Percentiles rank a stretch among this genome's conserved stretches.
These are phyloP conservation scores for Mrakia gelida DNA, from an alignment of 768 basidiomycete species.

Conservation along the genomic window DNA sequence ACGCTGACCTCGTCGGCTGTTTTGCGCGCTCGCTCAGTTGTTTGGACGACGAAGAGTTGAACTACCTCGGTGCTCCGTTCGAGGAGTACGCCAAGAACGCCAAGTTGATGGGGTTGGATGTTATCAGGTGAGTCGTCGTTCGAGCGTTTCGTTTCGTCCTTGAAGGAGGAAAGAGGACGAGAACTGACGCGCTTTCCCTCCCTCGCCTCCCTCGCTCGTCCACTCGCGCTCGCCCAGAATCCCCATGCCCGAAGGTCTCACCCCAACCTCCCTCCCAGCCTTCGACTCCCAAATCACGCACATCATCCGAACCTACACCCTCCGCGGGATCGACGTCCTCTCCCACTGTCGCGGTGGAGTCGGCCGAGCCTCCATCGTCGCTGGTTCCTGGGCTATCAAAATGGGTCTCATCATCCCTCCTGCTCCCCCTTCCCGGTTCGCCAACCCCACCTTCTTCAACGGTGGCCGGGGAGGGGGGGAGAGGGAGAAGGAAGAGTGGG, in stretches of 20 bases:
- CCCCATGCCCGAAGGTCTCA: slow-evolving; percentile 84
- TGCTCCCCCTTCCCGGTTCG: too few relatives aligned
- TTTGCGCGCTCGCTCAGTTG: too few relatives aligned
- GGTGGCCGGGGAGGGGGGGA: slow-evolving; percentile 39
- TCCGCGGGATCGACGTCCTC: slow-evolving; percentile 65
- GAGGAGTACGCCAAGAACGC: slow-evolving; percentile 64
- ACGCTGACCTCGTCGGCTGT: slow-evolving; percentile 8
- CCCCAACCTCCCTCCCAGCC: slow-evolving; percentile 57
- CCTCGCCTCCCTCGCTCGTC: background rate
- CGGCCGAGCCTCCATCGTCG: slow-evolving; percentile 85
- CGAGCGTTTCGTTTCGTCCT: too few relatives aligned
- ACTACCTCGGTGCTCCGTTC: slow-evolving; percentile 84
- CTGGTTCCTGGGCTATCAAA: slow-evolving; percentile 87
- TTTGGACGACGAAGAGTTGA: slow-evolving; percentile 76
- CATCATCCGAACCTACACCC: slow-evolving; percentile 67
- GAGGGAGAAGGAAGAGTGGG: slow-evolving; percentile 32
- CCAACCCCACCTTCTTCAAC: slow-evolving; percentile 46
- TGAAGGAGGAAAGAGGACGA: background rate
- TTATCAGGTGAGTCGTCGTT: slow-evolving; percentile 60
- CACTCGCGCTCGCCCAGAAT: slow-evolving; percentile 50
- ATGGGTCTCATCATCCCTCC: slow-evolving; percentile 70
- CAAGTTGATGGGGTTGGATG: slow-evolving; percentile 62
- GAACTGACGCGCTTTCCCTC: background rate
- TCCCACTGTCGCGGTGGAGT: slow-evolving; percentile 93
- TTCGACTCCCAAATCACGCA: slow-evolving; percentile 65